Evolutionary conservation across 257 asterid species (phyloP), one percentile per base, ranked within the genome.

Genomic region (Ilex asprella): DNA sequence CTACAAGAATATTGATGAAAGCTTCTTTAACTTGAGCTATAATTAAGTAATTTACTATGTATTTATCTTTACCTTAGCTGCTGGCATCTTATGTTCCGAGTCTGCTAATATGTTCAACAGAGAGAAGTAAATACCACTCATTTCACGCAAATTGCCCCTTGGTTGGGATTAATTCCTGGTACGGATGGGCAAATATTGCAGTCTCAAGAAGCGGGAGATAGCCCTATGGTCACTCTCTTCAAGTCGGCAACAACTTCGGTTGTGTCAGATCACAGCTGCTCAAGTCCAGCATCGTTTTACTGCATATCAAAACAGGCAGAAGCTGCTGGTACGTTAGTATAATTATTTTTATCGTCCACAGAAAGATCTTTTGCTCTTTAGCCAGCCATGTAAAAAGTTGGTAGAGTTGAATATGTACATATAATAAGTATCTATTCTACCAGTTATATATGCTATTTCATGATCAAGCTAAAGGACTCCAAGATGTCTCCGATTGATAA

Each of bases 131-230:
- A 90, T 72, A 89, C 97, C n/a, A 77, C 88, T 78, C 91, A 90
- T 70, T 93, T 89, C 83, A 75, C 89, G 96, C 97, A 85, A 76
- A 89, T 95, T 21, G 97, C 99, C 54, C 97, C 99, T 62, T 93
- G 99, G 99, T 74, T 93, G 69, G 99, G 99, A 53, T 73, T 93
- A 67, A 76, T 89, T 62, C 95, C 97, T 68, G 94, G 97, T 74
- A 76, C 79, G 16, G 97, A 93, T 53, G 99, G 99, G 58, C 97
- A 89, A 74, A 73, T 88, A 58, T 68, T 81, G 78, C 95, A 81
- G 65, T 77, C 84, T 63, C 89, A 85, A 57, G 94, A 85, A 31
- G 84, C 79, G 30, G 97, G 81, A 71, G 91, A 89, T 71, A 87
- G 96, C 73, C 99, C 99, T 7, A 76, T 93, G 59, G 84, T 87